A percentile compares a stretch with the other conserved stretches of the same genome.
These are phyloP conservation scores for Pythium brachiatum DNA, from an alignment of 352 stramenopile species.

Conservation along the genomic window DNA sequence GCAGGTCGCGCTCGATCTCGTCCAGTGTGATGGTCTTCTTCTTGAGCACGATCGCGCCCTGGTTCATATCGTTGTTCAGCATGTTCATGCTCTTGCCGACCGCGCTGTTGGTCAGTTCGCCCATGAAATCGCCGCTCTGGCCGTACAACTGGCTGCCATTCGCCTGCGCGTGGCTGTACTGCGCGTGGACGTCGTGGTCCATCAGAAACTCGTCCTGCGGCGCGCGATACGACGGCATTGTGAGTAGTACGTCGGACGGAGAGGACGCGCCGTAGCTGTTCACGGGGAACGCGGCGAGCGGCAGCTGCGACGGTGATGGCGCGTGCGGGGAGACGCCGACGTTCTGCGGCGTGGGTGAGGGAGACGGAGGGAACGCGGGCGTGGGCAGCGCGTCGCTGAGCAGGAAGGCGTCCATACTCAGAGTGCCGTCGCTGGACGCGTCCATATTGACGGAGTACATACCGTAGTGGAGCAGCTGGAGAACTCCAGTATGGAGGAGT, in stretches of 20 bases:
- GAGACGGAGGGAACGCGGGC: conserved; percentile 32
- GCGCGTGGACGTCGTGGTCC: background rate
- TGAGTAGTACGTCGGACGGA: conserved; percentile 20
- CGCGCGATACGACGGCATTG: conserved; percentile 10
- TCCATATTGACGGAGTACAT: conserved; percentile 20
- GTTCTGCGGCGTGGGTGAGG: conserved; percentile 24
- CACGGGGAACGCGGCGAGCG: conserved; percentile 15
- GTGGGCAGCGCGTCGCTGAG: conserved; percentile 24
- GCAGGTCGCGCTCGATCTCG: conserved; percentile 57
- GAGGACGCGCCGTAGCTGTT: conserved; percentile 3
- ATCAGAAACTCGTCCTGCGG: conserved; percentile 3
- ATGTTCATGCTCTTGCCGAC: no score
- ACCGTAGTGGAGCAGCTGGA: background rate
- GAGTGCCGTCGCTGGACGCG: background rate
- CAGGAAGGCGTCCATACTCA: conserved; percentile 24
- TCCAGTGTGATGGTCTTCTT: conserved; percentile 50
- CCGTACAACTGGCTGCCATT: background rate
- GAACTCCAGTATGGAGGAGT: background rate
- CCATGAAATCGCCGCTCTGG: background rate
- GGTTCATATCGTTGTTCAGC: no score
- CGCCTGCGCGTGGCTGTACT: background rate
- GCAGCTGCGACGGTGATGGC: conserved; percentile 36
- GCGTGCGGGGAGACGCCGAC: conserved; percentile 31
- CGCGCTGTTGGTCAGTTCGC: background rate
- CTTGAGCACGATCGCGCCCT: conserved; percentile 11